Base-by-base conservation (phyloP, 2,329 filamentous ascomycete species). In the Arthroderma sp. region DNA sequence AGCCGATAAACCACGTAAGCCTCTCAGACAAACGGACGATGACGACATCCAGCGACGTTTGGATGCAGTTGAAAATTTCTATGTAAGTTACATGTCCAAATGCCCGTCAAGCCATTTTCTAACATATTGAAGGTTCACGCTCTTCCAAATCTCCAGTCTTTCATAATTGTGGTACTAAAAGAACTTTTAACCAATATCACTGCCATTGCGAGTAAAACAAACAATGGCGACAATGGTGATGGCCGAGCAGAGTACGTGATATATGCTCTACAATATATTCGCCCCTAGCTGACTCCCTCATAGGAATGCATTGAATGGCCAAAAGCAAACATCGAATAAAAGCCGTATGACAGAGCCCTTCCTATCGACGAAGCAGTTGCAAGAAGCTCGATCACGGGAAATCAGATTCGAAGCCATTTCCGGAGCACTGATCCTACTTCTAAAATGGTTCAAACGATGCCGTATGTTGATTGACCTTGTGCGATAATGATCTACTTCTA, bases 371-470 rank as follows among this genome's bases (percentile, higher is more conserved):
- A 90, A 94, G 59, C 90, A 96, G 65, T 73, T 95, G 15, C 91
- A 97, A 69, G 83, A 85, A 41, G 80, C 87, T 56, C 81, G 94
- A 54, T 84, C 83, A 15, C 82, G 91, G 57, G 93, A 98, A 70
- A 91, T 98, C 55, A 86, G 86, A 11, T 83, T 86, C 25, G 97
- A 97, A 71, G 91, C 91, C 0, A 85, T 95, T 21, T 93, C 90
- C n/a, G 91, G 87, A 0, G 86, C 90, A 57, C 74, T 98, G 28
- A 75, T 98, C 28, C 76, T 95, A n/a, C 73, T 97, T 47, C 70
- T 97, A 60, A 98, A 97, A 72, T 98, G 93, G 93, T 86, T 97
- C 65, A 94, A 95, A 70, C 77, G 95, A 56, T 96, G 90, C 58
- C 93, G 89, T 94, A 76, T 77, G 88, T 77, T 35, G 28, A 49